These are phyloP conservation scores for Ganoderma multipileum DNA, from an alignment of 1,284 basidiomycete genomes.

Conservation along the genomic window DNA sequence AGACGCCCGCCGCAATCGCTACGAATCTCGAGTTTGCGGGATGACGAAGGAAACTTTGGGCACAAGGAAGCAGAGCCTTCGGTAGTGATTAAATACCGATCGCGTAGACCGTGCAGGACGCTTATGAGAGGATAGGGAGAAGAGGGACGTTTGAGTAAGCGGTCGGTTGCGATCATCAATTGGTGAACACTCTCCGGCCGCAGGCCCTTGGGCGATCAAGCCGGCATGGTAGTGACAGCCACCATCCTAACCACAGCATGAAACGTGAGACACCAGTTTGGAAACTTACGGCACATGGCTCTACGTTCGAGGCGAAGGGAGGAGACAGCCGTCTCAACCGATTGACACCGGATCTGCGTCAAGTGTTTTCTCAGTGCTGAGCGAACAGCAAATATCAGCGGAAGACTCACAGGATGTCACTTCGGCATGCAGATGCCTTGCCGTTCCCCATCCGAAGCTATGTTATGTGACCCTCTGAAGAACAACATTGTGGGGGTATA, in stretches of 20 bases:
- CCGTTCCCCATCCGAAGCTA: background rate
- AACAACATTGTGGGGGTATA: background rate
- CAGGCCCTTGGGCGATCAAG: no score
- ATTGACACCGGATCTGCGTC: background rate
- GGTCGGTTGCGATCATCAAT: background rate
- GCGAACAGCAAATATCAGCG: background rate
- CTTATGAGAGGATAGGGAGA: background rate
- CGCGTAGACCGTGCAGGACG: background rate
- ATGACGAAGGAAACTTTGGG: background rate
- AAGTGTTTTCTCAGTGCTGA: background rate
- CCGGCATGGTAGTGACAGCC: no score
- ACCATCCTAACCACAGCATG: background rate
- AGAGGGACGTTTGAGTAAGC: background rate
- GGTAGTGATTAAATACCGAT: background rate
- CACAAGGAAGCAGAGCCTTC: background rate
- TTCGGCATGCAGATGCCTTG: background rate
- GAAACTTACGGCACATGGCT: background rate
- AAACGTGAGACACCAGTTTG: background rate
- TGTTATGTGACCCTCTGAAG: background rate
- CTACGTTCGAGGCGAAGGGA: background rate
- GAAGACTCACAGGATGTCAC: background rate
- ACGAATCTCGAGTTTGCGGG: background rate
- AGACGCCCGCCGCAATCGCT: background rate
- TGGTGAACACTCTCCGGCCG: background rate
- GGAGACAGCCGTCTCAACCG: background rate